Evolutionary conservation across 106 monocot species (phyloP).

Genomic region (Dendrobium officinale): DNA sequence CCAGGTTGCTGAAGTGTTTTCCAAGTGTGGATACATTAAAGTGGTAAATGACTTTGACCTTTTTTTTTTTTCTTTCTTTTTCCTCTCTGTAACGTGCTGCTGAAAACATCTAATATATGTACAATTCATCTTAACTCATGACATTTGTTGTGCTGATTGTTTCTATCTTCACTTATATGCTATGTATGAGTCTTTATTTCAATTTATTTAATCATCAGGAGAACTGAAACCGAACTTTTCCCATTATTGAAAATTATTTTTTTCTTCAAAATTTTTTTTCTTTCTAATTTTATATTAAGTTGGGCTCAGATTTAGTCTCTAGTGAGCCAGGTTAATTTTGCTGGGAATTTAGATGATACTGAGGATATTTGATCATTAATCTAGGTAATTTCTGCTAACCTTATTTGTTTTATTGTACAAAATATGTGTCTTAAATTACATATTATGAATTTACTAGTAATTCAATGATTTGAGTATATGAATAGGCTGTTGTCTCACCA

Average conservation of each 20-base stretch:
- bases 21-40: conserved; percentile 93
- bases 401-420: background rate
- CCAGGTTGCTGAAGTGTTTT: conserved; percentile 89
- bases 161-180: background rate
- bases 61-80: background rate
- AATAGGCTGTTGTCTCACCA: background rate
- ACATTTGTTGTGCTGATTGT: background rate
- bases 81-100: background rate
- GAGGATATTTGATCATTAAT: background rate
- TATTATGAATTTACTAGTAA: background rate
- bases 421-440: background rate
- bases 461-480: background rate
- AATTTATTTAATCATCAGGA: background rate
- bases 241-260: background rate
- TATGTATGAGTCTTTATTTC: background rate
- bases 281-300: background rate
- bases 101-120: background rate
- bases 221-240: background rate
- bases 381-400: background rate
- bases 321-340: background rate
- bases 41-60: conserved; percentile 42
- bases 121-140: background rate
- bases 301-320: background rate
- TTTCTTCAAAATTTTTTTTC: background rate
- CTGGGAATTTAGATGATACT: background rate